phyloP scores from a whole-genome alignment of 192 early-diverging fungal species.

The Coemansia sp. region DNA sequence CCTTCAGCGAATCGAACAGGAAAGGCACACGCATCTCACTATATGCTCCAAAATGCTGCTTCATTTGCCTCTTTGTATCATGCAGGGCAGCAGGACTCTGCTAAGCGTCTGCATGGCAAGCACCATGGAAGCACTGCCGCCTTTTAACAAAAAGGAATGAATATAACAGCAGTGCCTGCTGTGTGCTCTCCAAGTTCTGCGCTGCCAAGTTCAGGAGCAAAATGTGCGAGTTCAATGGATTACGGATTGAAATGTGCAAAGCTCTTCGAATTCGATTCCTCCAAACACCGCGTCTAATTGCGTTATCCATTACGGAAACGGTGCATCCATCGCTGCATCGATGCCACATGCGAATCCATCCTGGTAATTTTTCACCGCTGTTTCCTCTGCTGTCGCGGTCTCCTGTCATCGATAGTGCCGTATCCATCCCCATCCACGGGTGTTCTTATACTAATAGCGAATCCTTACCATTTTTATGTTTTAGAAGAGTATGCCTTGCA shows the following conservation, averaged over 20 bases:
- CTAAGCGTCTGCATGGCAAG: too few relatives aligned
- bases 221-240: neutral
- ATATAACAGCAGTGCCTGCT: neutral
- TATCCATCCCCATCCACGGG: conserved; percentile 20
- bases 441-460: neutral
- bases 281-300: neutral
- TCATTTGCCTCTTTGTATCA: too few relatives aligned
- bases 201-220: neutral
- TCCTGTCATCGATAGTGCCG: neutral
- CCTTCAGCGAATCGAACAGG: too few relatives aligned
- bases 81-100: too few relatives aligned
- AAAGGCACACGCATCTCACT: too few relatives aligned
- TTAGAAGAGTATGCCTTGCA: conserved; percentile 9
- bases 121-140: too few relatives aligned
- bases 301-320: neutral
- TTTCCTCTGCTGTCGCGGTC: neutral
- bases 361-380: neutral
- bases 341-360: neutral
- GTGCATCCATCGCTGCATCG: neutral
- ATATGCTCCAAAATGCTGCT: too few relatives aligned
- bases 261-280: neutral
- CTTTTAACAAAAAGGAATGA: too few relatives aligned
- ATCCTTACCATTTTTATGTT: conserved; percentile 22
- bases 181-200: neutral
- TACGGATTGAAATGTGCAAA: neutral